Percentiles rank a stretch among this genome's conserved stretches.
phyloP scores from a whole-genome alignment of 768 basidiomycete species.

The Cystobasidium tubakii region DNA sequence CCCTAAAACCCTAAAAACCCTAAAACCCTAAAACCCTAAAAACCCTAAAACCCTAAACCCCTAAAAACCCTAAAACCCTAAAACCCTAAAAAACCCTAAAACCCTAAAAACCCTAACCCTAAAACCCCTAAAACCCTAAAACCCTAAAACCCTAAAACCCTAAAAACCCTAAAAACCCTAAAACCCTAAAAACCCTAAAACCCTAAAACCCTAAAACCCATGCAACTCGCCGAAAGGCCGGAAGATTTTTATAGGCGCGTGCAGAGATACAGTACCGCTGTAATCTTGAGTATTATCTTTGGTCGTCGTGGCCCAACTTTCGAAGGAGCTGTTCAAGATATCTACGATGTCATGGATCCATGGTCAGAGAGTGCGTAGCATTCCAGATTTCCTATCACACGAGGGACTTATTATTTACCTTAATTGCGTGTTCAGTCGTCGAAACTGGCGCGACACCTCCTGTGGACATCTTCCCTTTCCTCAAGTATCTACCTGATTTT shows the following conservation, averaged over 20 bases:
- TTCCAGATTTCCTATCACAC: no score
- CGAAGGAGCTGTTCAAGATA: conserved; percentile 6
- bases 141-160: no score
- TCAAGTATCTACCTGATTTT: conserved; percentile 38
- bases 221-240: background rate
- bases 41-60: no score
- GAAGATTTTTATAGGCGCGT: background rate
- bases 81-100: no score
- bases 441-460: conserved; percentile 30
- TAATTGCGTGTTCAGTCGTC: conserved; percentile 17
- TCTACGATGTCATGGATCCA: conserved; percentile 33
- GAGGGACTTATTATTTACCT: background rate
- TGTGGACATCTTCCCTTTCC: conserved; percentile 37
- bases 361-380: background rate
- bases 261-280: background rate
- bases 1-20: no score
- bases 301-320: conserved; percentile 10
- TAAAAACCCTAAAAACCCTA: no score
- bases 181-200: no score
- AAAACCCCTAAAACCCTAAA: no score
- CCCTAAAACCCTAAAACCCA: background rate
- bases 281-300: conserved; percentile 29
- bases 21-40: no score
- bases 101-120: no score
- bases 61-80: no score